Conservation (phyloP, 2,329 filamentous ascomycete species). For the Pseudogymnoascus destructans region DNA sequence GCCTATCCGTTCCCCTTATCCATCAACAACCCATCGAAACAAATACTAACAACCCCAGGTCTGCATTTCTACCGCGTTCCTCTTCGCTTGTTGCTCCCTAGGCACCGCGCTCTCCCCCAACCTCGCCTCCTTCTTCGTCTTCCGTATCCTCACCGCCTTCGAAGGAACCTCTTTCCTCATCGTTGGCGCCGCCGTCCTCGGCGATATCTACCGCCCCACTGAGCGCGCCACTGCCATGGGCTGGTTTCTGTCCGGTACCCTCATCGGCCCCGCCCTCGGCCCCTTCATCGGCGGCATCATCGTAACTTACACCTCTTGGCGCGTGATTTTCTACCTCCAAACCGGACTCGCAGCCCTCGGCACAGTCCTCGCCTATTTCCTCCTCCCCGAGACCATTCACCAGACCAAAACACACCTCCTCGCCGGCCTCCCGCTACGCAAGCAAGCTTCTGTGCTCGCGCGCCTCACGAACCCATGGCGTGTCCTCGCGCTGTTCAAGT, state of each 20-base stretch:
- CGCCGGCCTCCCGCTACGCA: conserved; percentile 34
- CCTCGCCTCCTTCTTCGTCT: conserved; percentile 57
- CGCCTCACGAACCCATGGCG: conserved; percentile 54
- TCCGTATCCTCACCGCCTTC: conserved; percentile 61
- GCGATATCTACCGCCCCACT: conserved; percentile 51
- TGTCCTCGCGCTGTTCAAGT: conserved; percentile 49
- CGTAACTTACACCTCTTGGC: conserved; percentile 60
- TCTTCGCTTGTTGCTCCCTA: conserved; percentile 58
- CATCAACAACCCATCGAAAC: background rate
- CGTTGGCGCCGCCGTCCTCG: conserved; percentile 56
- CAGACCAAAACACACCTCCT: conserved; percentile 50
- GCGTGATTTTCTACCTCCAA: conserved; percentile 67
- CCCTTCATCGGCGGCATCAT: conserved; percentile 64
- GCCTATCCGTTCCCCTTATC: background rate
- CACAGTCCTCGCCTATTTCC: conserved; percentile 45
- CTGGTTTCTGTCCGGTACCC: conserved; percentile 58
- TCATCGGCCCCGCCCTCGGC: conserved; percentile 59
- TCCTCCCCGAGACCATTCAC: conserved; percentile 63
- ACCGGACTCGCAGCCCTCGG: conserved; percentile 51
- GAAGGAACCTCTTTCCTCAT: conserved; percentile 64
- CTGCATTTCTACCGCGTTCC: conserved; percentile 43
- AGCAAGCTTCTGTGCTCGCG: conserved; percentile 43
- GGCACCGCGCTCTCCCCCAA: conserved; percentile 62
- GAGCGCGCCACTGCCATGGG: conserved; percentile 60
- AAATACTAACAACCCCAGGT: conserved; percentile 29